These are phyloP conservation scores for Pseudozyma hubeiensis DNA, from an alignment of 1,284 basidiomycete genomes.

Conservation along the genomic window DNA sequence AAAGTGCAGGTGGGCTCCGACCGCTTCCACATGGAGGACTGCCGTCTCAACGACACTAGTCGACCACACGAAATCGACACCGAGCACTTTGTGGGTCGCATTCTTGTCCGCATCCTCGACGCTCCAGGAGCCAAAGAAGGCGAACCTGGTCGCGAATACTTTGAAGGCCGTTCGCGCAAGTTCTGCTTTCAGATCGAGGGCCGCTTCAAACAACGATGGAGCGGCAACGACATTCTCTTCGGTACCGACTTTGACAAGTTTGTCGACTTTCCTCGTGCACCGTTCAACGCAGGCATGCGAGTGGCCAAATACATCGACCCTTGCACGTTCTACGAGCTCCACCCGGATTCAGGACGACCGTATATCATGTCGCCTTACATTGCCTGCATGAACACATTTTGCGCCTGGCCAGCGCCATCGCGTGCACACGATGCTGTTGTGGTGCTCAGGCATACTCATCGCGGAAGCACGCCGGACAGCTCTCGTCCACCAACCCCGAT, in stretches of 20 bases:
- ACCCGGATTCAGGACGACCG: conserved; percentile 68
- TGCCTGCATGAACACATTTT: conserved; percentile 70
- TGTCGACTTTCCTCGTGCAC: conserved; percentile 65
- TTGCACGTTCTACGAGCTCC: conserved; percentile 60
- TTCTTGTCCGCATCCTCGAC: conserved; percentile 69
- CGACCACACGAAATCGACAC: conserved; percentile 70
- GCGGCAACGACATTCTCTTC: conserved; percentile 62
- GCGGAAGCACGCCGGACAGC: conserved; percentile 14
- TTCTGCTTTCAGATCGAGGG: conserved; percentile 71
- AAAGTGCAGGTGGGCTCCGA: conserved; percentile 69
- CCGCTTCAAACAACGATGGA: conserved; percentile 67
- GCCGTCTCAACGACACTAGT: conserved; percentile 67
- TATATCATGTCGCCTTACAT: conserved; percentile 71
- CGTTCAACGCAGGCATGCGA: conserved; percentile 70
- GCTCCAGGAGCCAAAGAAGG: conserved; percentile 65
- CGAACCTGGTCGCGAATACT: conserved; percentile 64
- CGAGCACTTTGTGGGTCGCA: conserved; percentile 69
- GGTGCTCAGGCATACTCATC: conserved; percentile 61
- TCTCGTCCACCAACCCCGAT: conserved; percentile 34
- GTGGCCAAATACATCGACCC: conserved; percentile 70
- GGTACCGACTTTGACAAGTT: conserved; percentile 66
- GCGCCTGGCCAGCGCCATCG: conserved; percentile 69
- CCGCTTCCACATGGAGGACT: conserved; percentile 66
- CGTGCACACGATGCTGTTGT: conserved; percentile 68
- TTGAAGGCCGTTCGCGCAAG: conserved; percentile 66